A percentile compares a stretch with the other conserved stretches of the same genome.
Conservation (phyloP, 352 stramenopile genomes). For the Phytophthora crassamura region DNA sequence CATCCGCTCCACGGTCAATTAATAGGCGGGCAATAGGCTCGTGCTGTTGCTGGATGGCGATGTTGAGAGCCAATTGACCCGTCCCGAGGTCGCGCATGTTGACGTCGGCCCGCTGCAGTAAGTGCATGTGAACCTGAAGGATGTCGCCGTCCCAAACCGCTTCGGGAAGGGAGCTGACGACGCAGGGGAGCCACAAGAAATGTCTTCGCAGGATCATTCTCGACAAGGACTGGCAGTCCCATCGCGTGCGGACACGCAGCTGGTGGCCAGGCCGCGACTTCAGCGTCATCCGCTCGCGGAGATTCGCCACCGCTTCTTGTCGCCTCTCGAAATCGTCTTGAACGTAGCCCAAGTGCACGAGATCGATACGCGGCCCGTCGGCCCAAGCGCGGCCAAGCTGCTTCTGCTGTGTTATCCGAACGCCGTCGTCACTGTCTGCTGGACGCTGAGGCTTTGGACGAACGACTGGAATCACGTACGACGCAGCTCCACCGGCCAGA, state of each 20-base stretch:
- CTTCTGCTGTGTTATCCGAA: conserved; percentile 64
- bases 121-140: conserved; percentile 66
- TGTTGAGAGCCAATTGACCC: conserved; percentile 70
- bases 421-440: conserved; percentile 24
- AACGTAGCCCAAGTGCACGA: conserved; percentile 75
- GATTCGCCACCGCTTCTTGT: conserved; percentile 57
- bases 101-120: conserved; percentile 58
- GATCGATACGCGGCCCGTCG: conserved; percentile 67
- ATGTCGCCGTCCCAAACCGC: conserved; percentile 84
- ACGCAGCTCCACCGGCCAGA: conserved; percentile 27
- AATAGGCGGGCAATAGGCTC: conserved; percentile 75
- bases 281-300: conserved; percentile 62
- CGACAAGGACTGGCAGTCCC: conserved; percentile 53
- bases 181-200: conserved; percentile 72
- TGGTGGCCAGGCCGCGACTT: conserved; percentile 74
- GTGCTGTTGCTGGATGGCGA: conserved; percentile 82
- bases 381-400: conserved; percentile 66
- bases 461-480: conserved; percentile 30
- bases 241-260: conserved; percentile 59
- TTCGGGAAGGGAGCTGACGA: conserved; percentile 64
- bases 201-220: conserved; percentile 65
- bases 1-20: conserved; percentile 70
- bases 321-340: conserved; percentile 70
- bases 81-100: conserved; percentile 57
- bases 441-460: conserved; percentile 37